These are phyloP conservation scores for Emericellopsis cladophorae DNA, from an alignment of 2,329 filamentous ascomycete genomes.

Conservation along the genomic window DNA sequence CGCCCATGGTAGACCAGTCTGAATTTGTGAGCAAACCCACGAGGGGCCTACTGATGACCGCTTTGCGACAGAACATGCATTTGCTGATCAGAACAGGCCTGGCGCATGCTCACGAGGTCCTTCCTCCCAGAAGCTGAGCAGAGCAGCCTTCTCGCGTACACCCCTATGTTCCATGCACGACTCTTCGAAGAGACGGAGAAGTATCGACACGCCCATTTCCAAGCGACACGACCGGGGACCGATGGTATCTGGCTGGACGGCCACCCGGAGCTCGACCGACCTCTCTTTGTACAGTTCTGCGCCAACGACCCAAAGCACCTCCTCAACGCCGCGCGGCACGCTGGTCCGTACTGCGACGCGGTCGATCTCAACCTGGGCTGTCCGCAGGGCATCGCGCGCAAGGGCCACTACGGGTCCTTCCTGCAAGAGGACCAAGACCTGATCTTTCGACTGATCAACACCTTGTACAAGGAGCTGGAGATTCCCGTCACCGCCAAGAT, in stretches of 20 bases:
- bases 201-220: constrained; percentile 73
- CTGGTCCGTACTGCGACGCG: constrained; percentile 82
- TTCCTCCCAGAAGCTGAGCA: constrained; percentile 61
- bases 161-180: constrained; percentile 91
- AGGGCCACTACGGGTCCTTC: constrained; percentile 87
- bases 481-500: constrained; percentile 94
- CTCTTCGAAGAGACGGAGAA: constrained; percentile 66
- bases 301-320: constrained; percentile 75
- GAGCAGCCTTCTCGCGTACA: constrained; percentile 67
- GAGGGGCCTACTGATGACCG: background rate
- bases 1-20: constrained; percentile 96
- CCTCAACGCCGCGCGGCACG: constrained; percentile 64
- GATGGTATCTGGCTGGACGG: constrained; percentile 61
- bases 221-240: constrained; percentile 38
- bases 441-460: constrained; percentile 72
- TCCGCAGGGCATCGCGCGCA: constrained; percentile 86
- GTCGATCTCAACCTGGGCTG: constrained; percentile 93
- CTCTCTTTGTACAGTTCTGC: constrained; percentile 94
- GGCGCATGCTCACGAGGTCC: constrained; percentile 91
- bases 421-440: constrained; percentile 84
- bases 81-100: constrained; percentile 48
- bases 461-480: constrained; percentile 62
- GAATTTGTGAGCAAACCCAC: constrained; percentile 62
- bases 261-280: constrained; percentile 71
- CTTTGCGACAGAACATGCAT: background rate